Percentiles rank a stretch among this genome's conserved stretches.
Evolutionary conservation across 176 grass and related monocot genomes (phyloP).

Genomic region (barley (Hordeum vulgare)): MorexV3_pseudomolecules_assembly NC_058519.1:382066529-382067028

Average conservation of each 20-base stretch:
- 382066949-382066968: not conserved
- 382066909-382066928: not conserved
- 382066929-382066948: not conserved
- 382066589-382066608: not conserved
- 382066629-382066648: not conserved
- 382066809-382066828: too few relatives aligned
- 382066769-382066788: not conserved
- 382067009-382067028: not conserved
- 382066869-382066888: not conserved
- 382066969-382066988: not conserved
- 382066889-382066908: not conserved
- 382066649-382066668: not conserved
- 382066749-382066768: not conserved
- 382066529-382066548: not conserved
- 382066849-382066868: not conserved
- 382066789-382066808: not conserved
- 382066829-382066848: too few relatives aligned
- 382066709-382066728: not conserved
- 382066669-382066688: not conserved
- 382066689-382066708: not conserved
- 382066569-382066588: not conserved
- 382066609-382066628: not conserved
- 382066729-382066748: not conserved
- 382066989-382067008: not conserved
- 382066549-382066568: not conserved